Evolutionary conservation across 2,329 filamentous ascomycete genomes (phyloP), one percentile per base, ranked within the genome.

Genomic region (Coleophoma eucalyptorum): DNA sequence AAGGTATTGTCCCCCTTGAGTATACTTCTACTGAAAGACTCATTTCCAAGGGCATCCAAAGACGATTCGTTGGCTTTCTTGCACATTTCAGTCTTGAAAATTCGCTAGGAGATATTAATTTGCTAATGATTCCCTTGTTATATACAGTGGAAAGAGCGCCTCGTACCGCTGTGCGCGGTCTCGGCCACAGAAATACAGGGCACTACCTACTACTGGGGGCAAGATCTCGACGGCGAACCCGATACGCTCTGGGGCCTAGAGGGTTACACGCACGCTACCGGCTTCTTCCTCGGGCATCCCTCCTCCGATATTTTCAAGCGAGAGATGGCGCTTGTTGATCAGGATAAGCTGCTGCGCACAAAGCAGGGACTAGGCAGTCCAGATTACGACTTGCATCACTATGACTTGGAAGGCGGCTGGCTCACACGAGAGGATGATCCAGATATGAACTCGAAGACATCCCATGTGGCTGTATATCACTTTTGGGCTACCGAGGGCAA

Each of bases 211-310:
- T 58, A 58, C 50, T 58, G 55, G 55, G 55, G 54, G 43, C 41
- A 47, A 15, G 55, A 58, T 43, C 38, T 56, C 10, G 48, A 56
- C 40, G 55, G 55, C 10, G 54, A 50, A 21, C 54, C 54, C n/a
- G 55, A 57, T 48, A 58, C 55, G 13, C 52, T 58, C 32, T 58
- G 55, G 55, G 55, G 55, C 7, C 52, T 58, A 7, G 55, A 58
- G 35, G 55, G 55, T 31, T 58, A 58, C 45, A 46, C 49, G n/a
- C 55, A 58, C 44, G 51, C 55, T 15, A 44, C 56, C 32, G 55
- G 55, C 12, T 58, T 58, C 54, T 58, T 58, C 47, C 50, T 55
- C 19, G 55, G 55, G 33, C 55, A 58, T 41, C 51, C 54, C 4
- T 52, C 55, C 11, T 56, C 55, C 18, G 52, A 55, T 33, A 50